Conservation (phyloP, 331 rosid genomes). For the Acacia concinna region DNA sequence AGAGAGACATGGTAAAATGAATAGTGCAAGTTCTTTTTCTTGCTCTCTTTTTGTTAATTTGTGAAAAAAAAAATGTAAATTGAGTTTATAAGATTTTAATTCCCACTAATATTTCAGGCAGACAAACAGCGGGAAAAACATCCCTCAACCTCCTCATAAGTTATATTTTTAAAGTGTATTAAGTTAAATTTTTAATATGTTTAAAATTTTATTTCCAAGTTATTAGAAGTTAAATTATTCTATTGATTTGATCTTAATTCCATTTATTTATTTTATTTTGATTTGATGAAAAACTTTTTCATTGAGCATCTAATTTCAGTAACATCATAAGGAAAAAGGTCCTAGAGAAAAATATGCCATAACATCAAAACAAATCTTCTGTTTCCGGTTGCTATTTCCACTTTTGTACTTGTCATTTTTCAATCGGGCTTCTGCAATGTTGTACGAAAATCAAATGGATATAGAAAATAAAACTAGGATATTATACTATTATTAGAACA, state of each 20-base stretch:
- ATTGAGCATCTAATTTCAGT: background rate
- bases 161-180: background rate
- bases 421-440: background rate
- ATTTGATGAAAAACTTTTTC: background rate
- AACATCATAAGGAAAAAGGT: no score
- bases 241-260: background rate
- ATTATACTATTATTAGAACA: background rate
- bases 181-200: background rate
- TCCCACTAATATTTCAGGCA: background rate
- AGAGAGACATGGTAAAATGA: background rate
- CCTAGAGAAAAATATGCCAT: background rate
- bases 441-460: background rate
- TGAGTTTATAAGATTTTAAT: background rate
- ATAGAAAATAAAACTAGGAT: background rate
- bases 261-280: background rate
- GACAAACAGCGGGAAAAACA: no score
- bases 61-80: background rate
- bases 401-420: background rate
- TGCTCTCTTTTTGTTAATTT: conserved; percentile 25
- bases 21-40: conserved; percentile 13
- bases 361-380: background rate
- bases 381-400: background rate
- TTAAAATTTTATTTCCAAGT: background rate
- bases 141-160: background rate
- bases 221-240: background rate